Base-by-base conservation (phyloP, 495 filamentous ascomycete genomes). In the Neurospora sp. region DNA sequence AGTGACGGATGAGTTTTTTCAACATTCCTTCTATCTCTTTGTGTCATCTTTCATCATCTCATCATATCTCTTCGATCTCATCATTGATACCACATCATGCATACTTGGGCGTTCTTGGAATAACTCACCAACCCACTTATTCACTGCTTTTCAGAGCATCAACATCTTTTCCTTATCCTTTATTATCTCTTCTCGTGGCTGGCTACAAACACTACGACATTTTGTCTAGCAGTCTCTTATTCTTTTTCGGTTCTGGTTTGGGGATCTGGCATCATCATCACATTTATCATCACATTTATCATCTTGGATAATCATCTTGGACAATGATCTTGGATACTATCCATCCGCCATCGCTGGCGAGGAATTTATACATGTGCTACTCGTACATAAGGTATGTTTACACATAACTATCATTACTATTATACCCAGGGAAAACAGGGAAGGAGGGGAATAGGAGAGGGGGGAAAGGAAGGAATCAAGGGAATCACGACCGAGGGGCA, bases 11-110 rank as follows among this genome's bases (percentile, higher is more conserved):
- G 54, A 3, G 20, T 66, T 9, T 37, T 31, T 4, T 35, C 23
- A 35, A 31, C 54, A 66, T 35, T 66, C 72, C 42, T 72, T 69
- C 69, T 66, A 20, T 74, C 73, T 44, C 54, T 39, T 73, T 72
- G 69, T 71, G 23, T 31, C 39, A n/a, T 42, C n/a, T 46, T 23
- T 31, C 39, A 41, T 44, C 27, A 71, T 71, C 23, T 71, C 14
- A 31, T 71, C 31, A 71, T 71, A 8, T 18, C 14, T 35, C 54
- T 66, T 66, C 54, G 10, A 66, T 66, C 27, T 66, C 27, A 66
- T 66, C 54, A 66, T 66, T 66, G 54, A 66, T 66, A 66, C 54
- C 54, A 66, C 27, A 35, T 31, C 54, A 18, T 66, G 54, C 54
- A 66, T 66, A 35, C 12, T 37, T 66, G 54, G 54, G 54, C 54